These are phyloP conservation scores for Aciculosporium take DNA, from an alignment of 2,329 filamentous ascomycete species.

Conservation along the genomic window DNA sequence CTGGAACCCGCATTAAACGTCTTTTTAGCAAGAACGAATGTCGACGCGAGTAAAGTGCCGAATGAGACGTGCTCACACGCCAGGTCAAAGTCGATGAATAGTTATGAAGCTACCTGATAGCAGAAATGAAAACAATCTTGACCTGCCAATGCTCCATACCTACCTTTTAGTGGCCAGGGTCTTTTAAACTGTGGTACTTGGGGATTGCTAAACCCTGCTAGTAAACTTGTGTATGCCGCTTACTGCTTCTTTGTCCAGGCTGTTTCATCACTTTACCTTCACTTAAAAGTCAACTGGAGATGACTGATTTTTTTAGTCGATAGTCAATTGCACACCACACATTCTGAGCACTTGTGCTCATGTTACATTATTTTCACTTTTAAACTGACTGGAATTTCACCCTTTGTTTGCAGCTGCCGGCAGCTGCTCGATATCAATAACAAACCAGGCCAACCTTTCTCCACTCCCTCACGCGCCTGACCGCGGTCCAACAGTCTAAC, in stretches of 20 bases:
- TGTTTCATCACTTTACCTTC: neutral
- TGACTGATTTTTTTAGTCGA: too few relatives aligned
- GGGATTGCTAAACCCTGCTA: neutral
- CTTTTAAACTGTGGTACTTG: neutral
- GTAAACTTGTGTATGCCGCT: neutral
- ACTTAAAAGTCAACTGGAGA: too few relatives aligned
- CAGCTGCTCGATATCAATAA: neutral
- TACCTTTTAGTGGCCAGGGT: neutral
- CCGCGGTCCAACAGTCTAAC: neutral
- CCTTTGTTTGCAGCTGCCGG: neutral
- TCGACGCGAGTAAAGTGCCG: neutral
- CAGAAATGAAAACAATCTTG: conserved; percentile 3
- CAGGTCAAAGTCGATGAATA: conserved; percentile 1
- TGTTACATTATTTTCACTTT: neutral
- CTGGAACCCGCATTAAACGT: neutral
- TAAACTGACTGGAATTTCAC: neutral
- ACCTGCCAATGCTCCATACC: neutral
- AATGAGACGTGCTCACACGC: neutral
- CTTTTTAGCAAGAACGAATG: neutral
- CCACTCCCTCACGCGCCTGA: neutral
- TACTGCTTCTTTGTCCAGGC: neutral
- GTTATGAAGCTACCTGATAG: conserved; percentile 1
- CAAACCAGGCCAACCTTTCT: neutral
- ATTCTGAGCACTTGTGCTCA: neutral
- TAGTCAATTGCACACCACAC: too few relatives aligned